Conservation (phyloP, 1,284 basidiomycete genomes). For the Amylostereum chailletii region DNA sequence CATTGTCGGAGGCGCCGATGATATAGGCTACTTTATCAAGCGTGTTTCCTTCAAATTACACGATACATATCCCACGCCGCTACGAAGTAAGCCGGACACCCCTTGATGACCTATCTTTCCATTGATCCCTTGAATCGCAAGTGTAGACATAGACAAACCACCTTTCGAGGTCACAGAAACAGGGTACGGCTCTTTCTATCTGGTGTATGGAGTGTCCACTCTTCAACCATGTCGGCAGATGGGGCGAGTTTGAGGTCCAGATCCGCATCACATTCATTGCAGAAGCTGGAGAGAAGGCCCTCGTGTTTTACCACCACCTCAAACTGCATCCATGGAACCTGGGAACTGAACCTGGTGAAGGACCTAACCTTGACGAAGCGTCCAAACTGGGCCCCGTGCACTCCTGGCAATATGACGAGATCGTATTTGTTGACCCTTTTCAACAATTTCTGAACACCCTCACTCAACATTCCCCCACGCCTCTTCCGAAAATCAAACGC, state of each 20-base stretch:
- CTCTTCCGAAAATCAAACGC: constrained; percentile 58
- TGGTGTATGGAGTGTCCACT: background rate
- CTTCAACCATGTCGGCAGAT: constrained; percentile 38
- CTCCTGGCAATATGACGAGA: constrained; percentile 99
- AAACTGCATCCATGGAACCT: constrained; percentile 92
- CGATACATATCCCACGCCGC: constrained; percentile 91
- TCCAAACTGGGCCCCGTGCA: constrained; percentile 74
- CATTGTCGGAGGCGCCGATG: constrained; percentile 81
- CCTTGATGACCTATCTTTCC: background rate
- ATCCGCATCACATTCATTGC: constrained; percentile 90
- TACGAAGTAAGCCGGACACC: constrained; percentile 59
- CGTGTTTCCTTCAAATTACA: constrained; percentile 97
- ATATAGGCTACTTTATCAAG: constrained; percentile 85
- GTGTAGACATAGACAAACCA: constrained; percentile 79
- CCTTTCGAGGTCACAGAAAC: constrained; percentile 96
- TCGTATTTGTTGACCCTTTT: constrained; percentile 94
- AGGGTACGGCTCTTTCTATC: constrained; percentile 40
- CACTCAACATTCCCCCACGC: constrained; percentile 76
- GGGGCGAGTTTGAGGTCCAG: constrained; percentile 98
- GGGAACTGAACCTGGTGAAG: constrained; percentile 45
- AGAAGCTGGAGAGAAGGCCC: constrained; percentile 88
- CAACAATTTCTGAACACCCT: constrained; percentile 83
- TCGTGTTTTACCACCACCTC: constrained; percentile 85
- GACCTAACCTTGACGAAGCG: constrained; percentile 55
- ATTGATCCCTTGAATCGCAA: background rate